Conservation (phyloP, 371 early-diverging fungal genomes). For the Neoconidiobolus thromboides region DNA sequence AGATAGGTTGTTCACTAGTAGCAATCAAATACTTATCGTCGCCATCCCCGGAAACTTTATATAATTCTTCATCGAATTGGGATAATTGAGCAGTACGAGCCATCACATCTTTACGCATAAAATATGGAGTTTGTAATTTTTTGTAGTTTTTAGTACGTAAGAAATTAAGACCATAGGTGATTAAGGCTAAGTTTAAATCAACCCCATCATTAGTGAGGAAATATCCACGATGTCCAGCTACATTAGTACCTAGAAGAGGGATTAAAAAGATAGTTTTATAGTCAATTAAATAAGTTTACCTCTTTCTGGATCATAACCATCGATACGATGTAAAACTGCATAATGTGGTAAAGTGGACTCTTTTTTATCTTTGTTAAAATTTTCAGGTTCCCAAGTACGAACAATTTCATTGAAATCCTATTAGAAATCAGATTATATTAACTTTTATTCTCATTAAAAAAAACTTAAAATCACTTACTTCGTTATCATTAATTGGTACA, state of each 20-base stretch:
- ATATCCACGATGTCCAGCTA: constrained; percentile 99
- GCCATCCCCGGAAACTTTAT: constrained; percentile 80
- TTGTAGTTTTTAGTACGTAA: constrained; percentile 73
- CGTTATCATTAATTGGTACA: constrained; percentile 32
- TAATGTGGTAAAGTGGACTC: constrained; percentile 71
- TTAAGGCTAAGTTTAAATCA: constrained; percentile 88
- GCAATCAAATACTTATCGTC: constrained; percentile 96
- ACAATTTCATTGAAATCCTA: constrained; percentile 64
- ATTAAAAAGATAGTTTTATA: constrained; percentile 1
- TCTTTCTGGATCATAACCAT: constrained; percentile 84
- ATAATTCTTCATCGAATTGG: constrained; percentile 99
- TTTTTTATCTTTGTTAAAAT: constrained; percentile 17
- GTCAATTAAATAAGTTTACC: constrained; percentile 19
- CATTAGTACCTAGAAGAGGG: constrained; percentile 48
- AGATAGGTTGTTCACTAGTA: constrained; percentile 98
- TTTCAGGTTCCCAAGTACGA: constrained; percentile 41
- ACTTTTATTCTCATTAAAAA: background rate
- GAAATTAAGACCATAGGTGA: constrained; percentile 95
- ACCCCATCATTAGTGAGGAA: constrained; percentile 93
- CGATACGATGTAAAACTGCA: constrained; percentile 80
- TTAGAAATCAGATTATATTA: constrained; percentile 7
- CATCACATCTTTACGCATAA: constrained; percentile 97
- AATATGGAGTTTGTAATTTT: constrained; percentile 96
- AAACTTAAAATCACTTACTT: background rate
- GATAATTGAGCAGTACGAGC: constrained; percentile 96